A percentile compares a stretch with the other conserved stretches of the same genome.
Conservation (phyloP, 257 asterid genomes). For the Salvia miltiorrhiza region DNA sequence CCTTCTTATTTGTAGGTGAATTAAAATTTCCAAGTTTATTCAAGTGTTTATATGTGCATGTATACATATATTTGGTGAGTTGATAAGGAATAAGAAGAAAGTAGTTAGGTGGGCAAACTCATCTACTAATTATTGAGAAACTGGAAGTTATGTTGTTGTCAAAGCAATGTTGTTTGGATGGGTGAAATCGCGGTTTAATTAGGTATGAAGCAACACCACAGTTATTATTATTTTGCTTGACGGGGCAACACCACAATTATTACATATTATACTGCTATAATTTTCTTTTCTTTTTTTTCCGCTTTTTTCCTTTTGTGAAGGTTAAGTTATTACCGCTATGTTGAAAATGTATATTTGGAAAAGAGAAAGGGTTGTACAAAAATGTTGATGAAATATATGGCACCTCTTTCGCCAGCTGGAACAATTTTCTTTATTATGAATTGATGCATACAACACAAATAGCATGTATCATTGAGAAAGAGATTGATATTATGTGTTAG, state of each 20-base stretch:
- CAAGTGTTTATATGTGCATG: background rate
- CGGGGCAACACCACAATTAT: conserved; percentile 22
- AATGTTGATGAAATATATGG: background rate
- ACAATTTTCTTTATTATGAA: too few species aligned
- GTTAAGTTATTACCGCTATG: background rate
- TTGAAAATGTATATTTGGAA: background rate
- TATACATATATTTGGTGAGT: background rate
- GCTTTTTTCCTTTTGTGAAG: conserved; percentile 20
- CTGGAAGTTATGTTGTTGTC: conserved; percentile 28
- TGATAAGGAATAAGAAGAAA: background rate
- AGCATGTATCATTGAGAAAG: too few species aligned
- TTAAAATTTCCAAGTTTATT: background rate
- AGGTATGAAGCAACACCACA: conserved; percentile 33
- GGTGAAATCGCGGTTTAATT: conserved; percentile 27
- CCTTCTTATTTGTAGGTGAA: background rate
- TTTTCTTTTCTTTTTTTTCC: background rate
- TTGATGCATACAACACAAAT: too few species aligned
- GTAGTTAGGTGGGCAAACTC: conserved; percentile 36
- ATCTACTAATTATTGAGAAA: conserved; percentile 24
- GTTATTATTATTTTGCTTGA: background rate
- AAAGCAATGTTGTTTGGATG: conserved; percentile 26
- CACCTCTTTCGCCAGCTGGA: background rate
- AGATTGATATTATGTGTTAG: background rate
- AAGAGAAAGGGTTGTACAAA: background rate
- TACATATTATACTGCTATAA: background rate